Conservation (phyloP, 352 stramenopile species). For the Globisporangium barbulae region DNA sequence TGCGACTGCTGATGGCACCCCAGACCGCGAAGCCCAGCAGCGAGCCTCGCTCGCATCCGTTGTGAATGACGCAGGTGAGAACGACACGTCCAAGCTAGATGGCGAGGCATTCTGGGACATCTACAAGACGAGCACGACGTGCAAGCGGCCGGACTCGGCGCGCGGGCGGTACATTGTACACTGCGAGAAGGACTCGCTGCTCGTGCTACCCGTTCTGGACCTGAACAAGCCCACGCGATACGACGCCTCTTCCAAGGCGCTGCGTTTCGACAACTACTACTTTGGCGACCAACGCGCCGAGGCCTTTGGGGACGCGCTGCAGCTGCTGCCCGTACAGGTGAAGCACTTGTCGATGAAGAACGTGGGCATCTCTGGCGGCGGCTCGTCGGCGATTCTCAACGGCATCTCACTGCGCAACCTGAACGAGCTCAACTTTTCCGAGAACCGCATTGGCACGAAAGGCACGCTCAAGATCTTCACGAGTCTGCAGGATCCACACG, state of each 20-base stretch:
- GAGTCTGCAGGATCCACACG: slow-evolving; percentile 46
- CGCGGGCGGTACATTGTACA: slow-evolving; percentile 58
- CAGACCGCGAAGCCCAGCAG: not conserved
- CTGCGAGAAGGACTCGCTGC: slow-evolving; percentile 50
- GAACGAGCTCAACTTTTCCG: slow-evolving; percentile 61
- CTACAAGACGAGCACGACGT: slow-evolving; percentile 43
- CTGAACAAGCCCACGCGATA: slow-evolving; percentile 46
- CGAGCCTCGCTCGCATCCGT: not conserved
- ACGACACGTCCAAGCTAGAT: slow-evolving; percentile 11
- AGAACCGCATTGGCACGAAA: slow-evolving; percentile 59
- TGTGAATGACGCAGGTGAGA: not conserved
- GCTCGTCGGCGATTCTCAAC: slow-evolving; percentile 55
- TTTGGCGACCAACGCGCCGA: slow-evolving; percentile 66
- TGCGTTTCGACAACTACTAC: slow-evolving; percentile 75
- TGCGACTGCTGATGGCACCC: not conserved
- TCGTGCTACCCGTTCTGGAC: slow-evolving; percentile 68
- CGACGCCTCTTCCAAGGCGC: slow-evolving; percentile 30
- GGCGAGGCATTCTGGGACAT: slow-evolving; percentile 51
- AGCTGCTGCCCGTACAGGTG: slow-evolving; percentile 52
- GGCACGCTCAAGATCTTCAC: slow-evolving; percentile 54
- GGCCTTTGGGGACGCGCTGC: slow-evolving; percentile 53
- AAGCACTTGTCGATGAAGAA: slow-evolving; percentile 71
- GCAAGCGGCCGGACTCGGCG: slow-evolving; percentile 42
- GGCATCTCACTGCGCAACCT: slow-evolving; percentile 48
- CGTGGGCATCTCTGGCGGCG: slow-evolving; percentile 50